phyloP scores from a whole-genome alignment of 805 yeast genomes.

The Sugiyamaella smithiae region DNA sequence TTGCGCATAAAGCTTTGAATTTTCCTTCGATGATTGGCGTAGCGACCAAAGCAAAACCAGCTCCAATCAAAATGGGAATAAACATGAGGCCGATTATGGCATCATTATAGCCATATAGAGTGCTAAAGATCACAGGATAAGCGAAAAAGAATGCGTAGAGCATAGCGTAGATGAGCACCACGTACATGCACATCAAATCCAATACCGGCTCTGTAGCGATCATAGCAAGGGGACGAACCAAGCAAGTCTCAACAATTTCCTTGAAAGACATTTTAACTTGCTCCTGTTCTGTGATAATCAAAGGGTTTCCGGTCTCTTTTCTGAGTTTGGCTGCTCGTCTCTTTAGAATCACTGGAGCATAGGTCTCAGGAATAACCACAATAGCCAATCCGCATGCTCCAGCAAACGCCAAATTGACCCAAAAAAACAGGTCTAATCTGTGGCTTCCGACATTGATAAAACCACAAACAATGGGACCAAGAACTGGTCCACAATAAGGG shows the following conservation, averaged over 20 bases:
- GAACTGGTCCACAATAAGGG: slow-evolving; percentile 89
- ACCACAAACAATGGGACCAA: slow-evolving; percentile 87
- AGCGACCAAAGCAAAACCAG: slow-evolving; percentile 64
- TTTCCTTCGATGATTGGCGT: slow-evolving; percentile 69
- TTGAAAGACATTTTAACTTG: slow-evolving; percentile 71
- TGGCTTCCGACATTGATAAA: slow-evolving; percentile 73
- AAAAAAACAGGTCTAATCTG: slow-evolving; percentile 61
- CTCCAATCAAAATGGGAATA: slow-evolving; percentile 88
- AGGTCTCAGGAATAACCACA: slow-evolving; percentile 80
- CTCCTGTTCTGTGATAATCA: slow-evolving; percentile 92
- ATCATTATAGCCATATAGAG: slow-evolving; percentile 70
- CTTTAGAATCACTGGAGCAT: slow-evolving; percentile 82
- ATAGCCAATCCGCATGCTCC: slow-evolving; percentile 75
- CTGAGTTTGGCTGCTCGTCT: slow-evolving; percentile 65
- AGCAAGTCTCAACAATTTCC: slow-evolving; percentile 65
- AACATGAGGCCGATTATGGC: slow-evolving; percentile 82
- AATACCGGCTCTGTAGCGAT: slow-evolving; percentile 79
- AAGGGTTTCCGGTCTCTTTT: slow-evolving; percentile 76
- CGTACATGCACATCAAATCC: slow-evolving; percentile 78
- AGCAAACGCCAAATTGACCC: slow-evolving; percentile 93
- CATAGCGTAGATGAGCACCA: slow-evolving; percentile 85
- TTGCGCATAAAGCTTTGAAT: slow-evolving; percentile 50
- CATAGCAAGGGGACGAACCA: slow-evolving; percentile 74
- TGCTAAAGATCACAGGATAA: slow-evolving; percentile 79
- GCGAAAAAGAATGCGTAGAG: slow-evolving; percentile 94